phyloP scores from a whole-genome alignment of 768 basidiomycete species.

The Leccinellum luteum region DNA sequence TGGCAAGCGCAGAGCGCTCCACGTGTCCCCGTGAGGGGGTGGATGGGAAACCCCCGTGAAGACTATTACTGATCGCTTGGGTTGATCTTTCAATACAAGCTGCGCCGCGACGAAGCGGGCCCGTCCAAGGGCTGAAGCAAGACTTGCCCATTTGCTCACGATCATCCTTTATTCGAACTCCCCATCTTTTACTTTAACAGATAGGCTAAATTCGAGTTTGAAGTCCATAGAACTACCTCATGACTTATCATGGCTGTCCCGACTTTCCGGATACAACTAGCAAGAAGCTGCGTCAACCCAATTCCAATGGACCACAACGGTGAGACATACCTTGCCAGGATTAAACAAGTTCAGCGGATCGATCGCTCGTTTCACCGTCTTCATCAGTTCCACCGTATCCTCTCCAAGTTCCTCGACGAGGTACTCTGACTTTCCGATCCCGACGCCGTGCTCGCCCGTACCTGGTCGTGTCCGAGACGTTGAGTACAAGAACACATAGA shows the following conservation, averaged over 20 bases:
- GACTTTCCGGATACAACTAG: conserved; percentile 19
- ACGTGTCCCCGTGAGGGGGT: conserved; percentile 1
- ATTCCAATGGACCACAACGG: neutral
- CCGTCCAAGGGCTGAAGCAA: neutral
- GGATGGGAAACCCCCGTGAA: conserved; percentile 14
- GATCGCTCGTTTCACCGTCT: conserved; percentile 72
- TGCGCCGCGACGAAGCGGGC: neutral
- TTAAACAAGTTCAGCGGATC: conserved; percentile 85
- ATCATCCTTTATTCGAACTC: neutral
- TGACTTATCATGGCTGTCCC: neutral
- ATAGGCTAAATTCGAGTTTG: neutral
- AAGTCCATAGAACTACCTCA: neutral
- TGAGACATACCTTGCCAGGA: conserved; percentile 62
- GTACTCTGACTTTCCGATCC: conserved; percentile 83
- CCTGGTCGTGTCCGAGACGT: conserved; percentile 37
- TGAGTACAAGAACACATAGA: neutral
- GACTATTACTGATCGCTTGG: no score
- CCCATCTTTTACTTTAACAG: neutral
- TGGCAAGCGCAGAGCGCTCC: conserved; percentile 5
- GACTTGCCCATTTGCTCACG: neutral
- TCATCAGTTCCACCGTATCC: conserved; percentile 83
- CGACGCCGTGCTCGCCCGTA: conserved; percentile 87
- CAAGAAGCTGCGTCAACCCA: neutral
- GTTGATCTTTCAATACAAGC: neutral
- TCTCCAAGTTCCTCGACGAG: conserved; percentile 79